phyloP scores from a whole-genome alignment of 2,329 filamentous ascomycete genomes.

The Mariannaea elegans region DNA sequence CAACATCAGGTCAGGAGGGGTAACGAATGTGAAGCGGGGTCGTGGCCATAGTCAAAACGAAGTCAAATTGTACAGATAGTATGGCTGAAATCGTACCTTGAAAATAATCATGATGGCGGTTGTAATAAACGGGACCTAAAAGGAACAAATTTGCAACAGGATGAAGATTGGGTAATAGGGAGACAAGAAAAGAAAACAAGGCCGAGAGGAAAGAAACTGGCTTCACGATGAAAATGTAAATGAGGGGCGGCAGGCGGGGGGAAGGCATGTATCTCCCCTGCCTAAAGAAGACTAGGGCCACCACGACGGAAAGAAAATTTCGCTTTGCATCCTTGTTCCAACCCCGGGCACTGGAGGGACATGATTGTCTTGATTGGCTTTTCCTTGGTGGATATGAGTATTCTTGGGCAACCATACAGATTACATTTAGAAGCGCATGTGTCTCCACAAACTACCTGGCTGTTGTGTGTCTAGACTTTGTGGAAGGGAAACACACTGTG shows the following conservation, averaged over 20 bases:
- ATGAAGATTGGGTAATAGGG: conserved; percentile 27
- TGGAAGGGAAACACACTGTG: no score
- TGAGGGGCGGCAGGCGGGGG: conserved; percentile 38
- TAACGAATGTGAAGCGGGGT: conserved; percentile 31
- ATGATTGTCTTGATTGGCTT: conserved; percentile 3
- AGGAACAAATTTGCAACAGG: conserved; percentile 29
- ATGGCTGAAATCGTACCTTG: conserved; percentile 60
- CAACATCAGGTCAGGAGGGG: conserved; percentile 34
- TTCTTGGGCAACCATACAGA: neutral
- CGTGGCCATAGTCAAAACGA: neutral
- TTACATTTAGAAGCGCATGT: no score
- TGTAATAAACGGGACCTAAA: conserved; percentile 31
- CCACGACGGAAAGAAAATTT: conserved; percentile 14
- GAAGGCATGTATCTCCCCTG: conserved; percentile 22
- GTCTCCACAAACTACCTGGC: no score
- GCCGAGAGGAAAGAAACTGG: conserved; percentile 31
- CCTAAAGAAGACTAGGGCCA: conserved; percentile 11
- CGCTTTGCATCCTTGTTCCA: conserved; percentile 21
- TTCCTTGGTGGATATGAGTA: neutral
- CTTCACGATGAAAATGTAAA: conserved; percentile 40
- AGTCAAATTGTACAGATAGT: neutral
- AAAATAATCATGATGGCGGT: conserved; percentile 77
- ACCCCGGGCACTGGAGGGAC: conserved; percentile 9
- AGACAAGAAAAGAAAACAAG: conserved; percentile 30
- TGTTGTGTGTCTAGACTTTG: no score